Evolutionary conservation across 1,139 yeast genomes (phyloP).

Genomic region (Blastobotrys elegans): DNA sequence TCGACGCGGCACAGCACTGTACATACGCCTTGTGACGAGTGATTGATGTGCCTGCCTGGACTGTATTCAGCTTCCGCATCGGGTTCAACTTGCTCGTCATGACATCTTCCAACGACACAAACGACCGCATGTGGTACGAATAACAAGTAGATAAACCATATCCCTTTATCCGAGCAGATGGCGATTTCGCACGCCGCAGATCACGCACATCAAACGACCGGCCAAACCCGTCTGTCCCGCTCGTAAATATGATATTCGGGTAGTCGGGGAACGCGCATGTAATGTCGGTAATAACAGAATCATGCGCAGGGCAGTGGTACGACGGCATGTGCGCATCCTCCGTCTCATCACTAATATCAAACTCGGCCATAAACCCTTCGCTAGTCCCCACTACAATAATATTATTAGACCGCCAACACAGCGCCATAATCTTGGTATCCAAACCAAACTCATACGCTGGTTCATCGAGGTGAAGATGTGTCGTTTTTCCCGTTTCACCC

Average conservation of each 20-base stretch:
- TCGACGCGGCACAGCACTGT: constrained; percentile 39
- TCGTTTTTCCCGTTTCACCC: background rate
- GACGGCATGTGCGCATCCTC: constrained; percentile 40
- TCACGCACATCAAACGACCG: constrained; percentile 42
- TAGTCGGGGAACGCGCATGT: constrained; percentile 40
- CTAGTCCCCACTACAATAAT: constrained; percentile 56
- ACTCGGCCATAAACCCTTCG: constrained; percentile 66
- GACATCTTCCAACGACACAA: constrained; percentile 41
- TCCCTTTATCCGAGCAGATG: constrained; percentile 36
- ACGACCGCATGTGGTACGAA: constrained; percentile 38
- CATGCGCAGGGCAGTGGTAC: constrained; percentile 43
- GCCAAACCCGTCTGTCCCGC: constrained; percentile 45
- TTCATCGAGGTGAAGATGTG: constrained; percentile 29
- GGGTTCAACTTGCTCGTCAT: constrained; percentile 37
- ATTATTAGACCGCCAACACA: constrained; percentile 50
- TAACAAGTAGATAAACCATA: constrained; percentile 33
- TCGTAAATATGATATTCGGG: constrained; percentile 42
- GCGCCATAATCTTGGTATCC: constrained; percentile 42
- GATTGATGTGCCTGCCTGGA: constrained; percentile 33
- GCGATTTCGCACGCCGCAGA: constrained; percentile 36
- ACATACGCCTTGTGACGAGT: constrained; percentile 40
- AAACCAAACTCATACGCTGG: constrained; percentile 34
- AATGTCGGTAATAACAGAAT: constrained; percentile 47
- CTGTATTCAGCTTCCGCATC: constrained; percentile 33
- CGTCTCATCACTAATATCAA: constrained; percentile 36